Evolutionary conservation across 2,329 filamentous ascomycete species (phyloP), one percentile per base, ranked within the genome.

Genomic region (Aspergillus japonicus): DNA sequence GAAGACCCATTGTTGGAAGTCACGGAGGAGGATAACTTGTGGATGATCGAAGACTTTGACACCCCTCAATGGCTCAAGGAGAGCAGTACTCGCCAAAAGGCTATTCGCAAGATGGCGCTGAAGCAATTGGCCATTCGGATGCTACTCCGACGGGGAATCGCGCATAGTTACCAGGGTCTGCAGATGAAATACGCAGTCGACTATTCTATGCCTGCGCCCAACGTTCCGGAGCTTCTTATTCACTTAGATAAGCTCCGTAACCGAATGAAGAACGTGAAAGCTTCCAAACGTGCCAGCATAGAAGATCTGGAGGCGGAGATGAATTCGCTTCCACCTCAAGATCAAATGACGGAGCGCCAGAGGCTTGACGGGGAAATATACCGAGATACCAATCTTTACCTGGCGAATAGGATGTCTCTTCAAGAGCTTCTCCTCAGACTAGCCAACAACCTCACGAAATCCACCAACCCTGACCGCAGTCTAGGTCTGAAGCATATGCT

Each of bases 111-210:
- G 50, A 64, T 79, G 11, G 76, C 75, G 16, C 57, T 77, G 50
- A 74, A 69, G 47, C 74, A 77, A 65, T 72, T 78, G 5, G 73
- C 73, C 11, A 75, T 78, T 47, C 69, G 74, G 12, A 61, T 78
- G 44, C 54, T 79, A 29, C 65, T 79, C 19, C 73, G 77, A 10
- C 76, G 76, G 11, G 66, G 68, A 6, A 69, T 79, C 35, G 75
- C 75, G 3, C 76, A 78, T 57, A 69, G 69, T 29, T 79, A 79
- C 51, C 64, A 64, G 6, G 74, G 74, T 5, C 50, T 75, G 5
- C 66, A 65, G 24, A 71, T 73, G 63, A 69, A 71, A 14, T 74
- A 77, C 55, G 58, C 59, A 1, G 56, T 67, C 5, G 74, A 75
- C 53, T 66, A 61, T 16, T 59, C 71, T 2, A 54, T 69, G 5